phyloP scores from a whole-genome alignment of 164 flowering plant genomes.

The Buxus sempervirens region DNA sequence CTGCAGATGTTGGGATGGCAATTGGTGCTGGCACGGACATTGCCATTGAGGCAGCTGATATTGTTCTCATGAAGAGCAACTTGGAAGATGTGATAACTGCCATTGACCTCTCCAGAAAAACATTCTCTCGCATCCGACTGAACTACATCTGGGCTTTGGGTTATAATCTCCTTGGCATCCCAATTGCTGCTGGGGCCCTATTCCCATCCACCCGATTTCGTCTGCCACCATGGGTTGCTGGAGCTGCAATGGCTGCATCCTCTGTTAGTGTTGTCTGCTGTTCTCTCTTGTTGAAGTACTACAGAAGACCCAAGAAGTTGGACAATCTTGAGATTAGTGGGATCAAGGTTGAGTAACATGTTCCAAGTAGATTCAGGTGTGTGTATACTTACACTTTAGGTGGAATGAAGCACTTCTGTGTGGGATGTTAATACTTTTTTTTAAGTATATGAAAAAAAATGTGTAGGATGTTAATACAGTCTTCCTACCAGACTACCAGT shows the following conservation, averaged over 20 bases:
- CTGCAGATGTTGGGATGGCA: slow-evolving; percentile 84
- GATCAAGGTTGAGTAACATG: slow-evolving; percentile 35
- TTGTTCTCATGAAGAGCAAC: slow-evolving; percentile 79
- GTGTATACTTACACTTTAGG: too few species aligned
- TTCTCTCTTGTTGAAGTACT: slow-evolving; percentile 60
- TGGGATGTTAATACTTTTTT: too few species aligned
- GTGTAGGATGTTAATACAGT: too few species aligned
- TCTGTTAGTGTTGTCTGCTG: slow-evolving; percentile 72
- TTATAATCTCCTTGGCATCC: slow-evolving; percentile 64
- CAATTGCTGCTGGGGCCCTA: slow-evolving; percentile 68
- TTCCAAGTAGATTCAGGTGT: too few species aligned
- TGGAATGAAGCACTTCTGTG: too few species aligned
- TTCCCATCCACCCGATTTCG: slow-evolving; percentile 61
- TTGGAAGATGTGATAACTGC: slow-evolving; percentile 80
- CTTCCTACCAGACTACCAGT: too few species aligned
- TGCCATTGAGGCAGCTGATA: slow-evolving; percentile 86
- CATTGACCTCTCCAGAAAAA: slow-evolving; percentile 68
- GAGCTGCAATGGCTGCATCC: slow-evolving; percentile 88
- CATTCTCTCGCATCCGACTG: slow-evolving; percentile 53
- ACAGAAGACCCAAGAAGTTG: slow-evolving; percentile 52
- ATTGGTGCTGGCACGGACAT: slow-evolving; percentile 88
- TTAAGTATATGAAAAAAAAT: too few species aligned
- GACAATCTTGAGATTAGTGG: slow-evolving; percentile 42
- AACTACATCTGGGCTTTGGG: slow-evolving; percentile 82
- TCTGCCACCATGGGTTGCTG: slow-evolving; percentile 82